Conservation (phyloP, 441 rosid species). For the Erodium trifolium region DNA sequence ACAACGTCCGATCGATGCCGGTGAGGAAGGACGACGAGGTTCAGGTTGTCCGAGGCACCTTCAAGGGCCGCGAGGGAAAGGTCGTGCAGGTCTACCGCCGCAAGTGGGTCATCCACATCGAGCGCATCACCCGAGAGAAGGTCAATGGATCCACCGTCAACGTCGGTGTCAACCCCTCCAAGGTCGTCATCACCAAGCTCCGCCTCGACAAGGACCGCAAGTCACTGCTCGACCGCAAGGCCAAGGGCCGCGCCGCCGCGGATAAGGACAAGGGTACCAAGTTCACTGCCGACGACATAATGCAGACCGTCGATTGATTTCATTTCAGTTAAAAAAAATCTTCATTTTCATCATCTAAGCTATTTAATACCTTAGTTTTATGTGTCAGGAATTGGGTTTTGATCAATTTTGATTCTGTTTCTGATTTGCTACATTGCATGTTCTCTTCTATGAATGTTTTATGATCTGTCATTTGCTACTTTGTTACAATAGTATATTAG, state of each 20-base stretch:
- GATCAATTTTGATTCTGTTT: neutral
- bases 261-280: conserved; percentile 80
- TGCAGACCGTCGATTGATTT: conserved; percentile 59
- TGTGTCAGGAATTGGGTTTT: neutral
- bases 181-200: conserved; percentile 69
- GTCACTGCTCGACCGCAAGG: conserved; percentile 65
- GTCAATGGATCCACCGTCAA: conserved; percentile 76
- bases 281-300: conserved; percentile 67
- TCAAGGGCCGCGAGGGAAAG: conserved; percentile 16
- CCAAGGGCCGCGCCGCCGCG: conserved; percentile 64
- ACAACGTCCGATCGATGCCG: conserved; percentile 15
- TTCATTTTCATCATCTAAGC: neutral
- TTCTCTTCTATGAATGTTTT: neutral
- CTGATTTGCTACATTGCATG: neutral
- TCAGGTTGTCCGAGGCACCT: neutral
- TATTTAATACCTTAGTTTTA: neutral
- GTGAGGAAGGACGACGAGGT: conserved; percentile 8
- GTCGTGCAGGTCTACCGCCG: conserved; percentile 15
- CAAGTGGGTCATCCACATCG: conserved; percentile 19
- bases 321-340: neutral
- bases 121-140: conserved; percentile 42
- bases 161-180: conserved; percentile 67
- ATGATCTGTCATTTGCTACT: neutral
- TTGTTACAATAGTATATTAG: neutral
- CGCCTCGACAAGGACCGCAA: conserved; percentile 71